These are phyloP conservation scores for Wallemia mellicola DNA, from an alignment of 1,284 basidiomycete genomes.

Conservation along the genomic window DNA sequence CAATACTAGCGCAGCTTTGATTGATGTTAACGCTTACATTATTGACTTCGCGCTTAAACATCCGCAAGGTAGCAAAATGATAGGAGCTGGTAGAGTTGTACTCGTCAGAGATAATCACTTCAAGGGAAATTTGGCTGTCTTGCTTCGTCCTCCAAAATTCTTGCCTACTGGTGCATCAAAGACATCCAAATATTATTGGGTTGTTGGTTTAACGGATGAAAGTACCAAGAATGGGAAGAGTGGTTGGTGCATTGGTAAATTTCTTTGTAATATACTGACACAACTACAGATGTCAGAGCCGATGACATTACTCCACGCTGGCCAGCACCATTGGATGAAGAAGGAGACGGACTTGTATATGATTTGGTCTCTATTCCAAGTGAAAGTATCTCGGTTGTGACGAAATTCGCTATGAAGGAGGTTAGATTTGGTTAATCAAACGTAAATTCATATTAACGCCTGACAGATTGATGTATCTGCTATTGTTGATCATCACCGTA, in stretches of 20 bases:
- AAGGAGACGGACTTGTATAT: slow-evolving; percentile 29
- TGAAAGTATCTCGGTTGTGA: slow-evolving; percentile 47
- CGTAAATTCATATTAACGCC: not conserved
- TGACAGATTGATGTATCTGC: slow-evolving; percentile 35
- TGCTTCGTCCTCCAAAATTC: slow-evolving; percentile 32
- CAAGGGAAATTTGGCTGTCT: slow-evolving; percentile 35
- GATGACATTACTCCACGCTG: slow-evolving; percentile 10
- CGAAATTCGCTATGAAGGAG: slow-evolving; percentile 32
- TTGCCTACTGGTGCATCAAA: slow-evolving; percentile 21
- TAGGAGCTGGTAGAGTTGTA: slow-evolving; percentile 48
- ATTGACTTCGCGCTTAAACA: slow-evolving; percentile 32
- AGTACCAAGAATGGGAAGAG: slow-evolving; percentile 26
- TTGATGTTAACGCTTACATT: slow-evolving; percentile 34
- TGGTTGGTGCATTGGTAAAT: slow-evolving; percentile 18
- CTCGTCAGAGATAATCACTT: slow-evolving; percentile 67
- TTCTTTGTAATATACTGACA: not conserved
- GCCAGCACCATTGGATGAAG: slow-evolving; percentile 22
- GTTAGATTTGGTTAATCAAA: slow-evolving; percentile 16
- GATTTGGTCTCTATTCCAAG: slow-evolving; percentile 37
- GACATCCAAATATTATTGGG: slow-evolving; percentile 29
- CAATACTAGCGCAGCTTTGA: slow-evolving; percentile 35
- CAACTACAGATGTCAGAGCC: not conserved
- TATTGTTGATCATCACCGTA: slow-evolving; percentile 33
- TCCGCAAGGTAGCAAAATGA: slow-evolving; percentile 33
- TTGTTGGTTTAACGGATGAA: slow-evolving; percentile 43